Percentiles rank a stretch among this genome's conserved stretches.
Evolutionary conservation across 805 yeast species (phyloP).

Genomic region (Candida parachauliodes): DNA sequence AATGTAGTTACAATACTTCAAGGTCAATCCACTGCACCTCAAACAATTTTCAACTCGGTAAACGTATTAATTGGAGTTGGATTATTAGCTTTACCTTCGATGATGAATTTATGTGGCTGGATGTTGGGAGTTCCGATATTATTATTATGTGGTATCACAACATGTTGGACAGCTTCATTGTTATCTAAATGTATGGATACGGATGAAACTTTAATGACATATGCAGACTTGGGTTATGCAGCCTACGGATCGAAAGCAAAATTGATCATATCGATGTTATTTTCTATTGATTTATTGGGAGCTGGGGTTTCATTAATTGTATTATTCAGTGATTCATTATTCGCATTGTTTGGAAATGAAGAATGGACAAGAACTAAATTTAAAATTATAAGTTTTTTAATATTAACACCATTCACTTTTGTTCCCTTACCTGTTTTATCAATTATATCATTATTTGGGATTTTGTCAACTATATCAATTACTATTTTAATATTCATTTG

Average conservation of each 20-base stretch:
- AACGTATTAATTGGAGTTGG: conserved; percentile 70
- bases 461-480: conserved; percentile 50
- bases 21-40: conserved; percentile 79
- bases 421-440: conserved; percentile 70
- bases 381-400: conserved; percentile 64
- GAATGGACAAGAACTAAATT: conserved; percentile 45
- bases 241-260: conserved; percentile 79
- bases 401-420: conserved; percentile 78
- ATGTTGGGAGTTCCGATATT: conserved; percentile 60
- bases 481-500: conserved; percentile 46
- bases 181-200: conserved; percentile 75
- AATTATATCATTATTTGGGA: conserved; percentile 53
- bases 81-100: conserved; percentile 62
- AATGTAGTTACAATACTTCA: conserved; percentile 65
- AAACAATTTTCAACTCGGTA: conserved; percentile 72
- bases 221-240: conserved; percentile 86
- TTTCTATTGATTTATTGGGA: conserved; percentile 74
- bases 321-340: conserved; percentile 79
- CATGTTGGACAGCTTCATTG: conserved; percentile 74
- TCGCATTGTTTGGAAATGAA: conserved; percentile 51
- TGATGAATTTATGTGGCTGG: conserved; percentile 63
- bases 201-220: conserved; percentile 76
- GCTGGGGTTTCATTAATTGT: conserved; percentile 80
- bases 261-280: conserved; percentile 65
- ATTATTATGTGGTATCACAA: conserved; percentile 56